Conservation (phyloP, 148 eudicot genomes). For the Silene uniflora region DNA sequence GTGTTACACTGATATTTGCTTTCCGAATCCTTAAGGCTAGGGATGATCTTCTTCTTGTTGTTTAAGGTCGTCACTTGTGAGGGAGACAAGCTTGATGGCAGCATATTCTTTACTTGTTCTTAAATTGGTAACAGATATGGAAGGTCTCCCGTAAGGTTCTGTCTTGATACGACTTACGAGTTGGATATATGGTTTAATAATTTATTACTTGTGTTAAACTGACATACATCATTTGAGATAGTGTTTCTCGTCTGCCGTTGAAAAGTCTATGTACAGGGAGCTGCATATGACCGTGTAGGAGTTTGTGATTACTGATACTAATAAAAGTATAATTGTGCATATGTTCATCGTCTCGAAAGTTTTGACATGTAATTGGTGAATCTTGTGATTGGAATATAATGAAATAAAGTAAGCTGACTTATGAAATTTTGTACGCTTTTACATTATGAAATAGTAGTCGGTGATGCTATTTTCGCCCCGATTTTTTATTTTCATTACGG, state of each 20-base stretch:
- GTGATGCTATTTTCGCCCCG: neutral
- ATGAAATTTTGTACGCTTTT: neutral
- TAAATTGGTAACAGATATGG: neutral
- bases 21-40: constrained; percentile 27
- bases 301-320: neutral
- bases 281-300: neutral
- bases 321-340: neutral
- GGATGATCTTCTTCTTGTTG: constrained; percentile 30
- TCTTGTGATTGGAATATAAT: neutral
- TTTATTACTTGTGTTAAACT: neutral
- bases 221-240: neutral
- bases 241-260: neutral
- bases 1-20: constrained; percentile 31
- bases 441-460: neutral
- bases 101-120: constrained; percentile 8
- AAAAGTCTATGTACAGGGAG: neutral
- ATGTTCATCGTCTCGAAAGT: neutral
- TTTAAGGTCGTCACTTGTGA: constrained; percentile 12
- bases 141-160: neutral
- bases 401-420: neutral
- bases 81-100: constrained; percentile 8
- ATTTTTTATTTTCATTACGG: neutral
- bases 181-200: neutral
- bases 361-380: too few relatives aligned
- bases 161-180: neutral